Base-by-base conservation (phyloP, 352 stramenopile species). In the Globisporangium irregulare region DNA sequence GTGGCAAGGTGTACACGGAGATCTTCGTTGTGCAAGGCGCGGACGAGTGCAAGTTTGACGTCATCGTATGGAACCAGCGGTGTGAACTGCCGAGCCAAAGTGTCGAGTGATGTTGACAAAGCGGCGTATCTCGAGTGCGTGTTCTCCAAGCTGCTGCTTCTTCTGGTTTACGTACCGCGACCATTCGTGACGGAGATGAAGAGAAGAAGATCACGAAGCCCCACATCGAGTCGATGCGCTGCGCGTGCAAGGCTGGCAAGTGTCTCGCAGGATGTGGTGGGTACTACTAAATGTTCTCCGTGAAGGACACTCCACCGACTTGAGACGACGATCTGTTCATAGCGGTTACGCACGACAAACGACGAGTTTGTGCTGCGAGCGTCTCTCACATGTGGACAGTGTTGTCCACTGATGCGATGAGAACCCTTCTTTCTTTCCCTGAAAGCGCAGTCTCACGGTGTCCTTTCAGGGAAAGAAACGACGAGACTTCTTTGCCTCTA, bases 21-120 rank as follows among this genome's bases (percentile, higher is more conserved):
- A 72, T 78, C 59, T 69, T 69, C 22, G 69, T 74, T 46, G 38
- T 6, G 12, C 20, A 51, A 22, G 50, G n/a, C 9, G 46, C 29
- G 38, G n/a, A 27, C 24, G 46, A 67, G 24, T 51, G n/a, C 22
- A 29, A 68, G 22, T 78, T 78, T 22, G 62, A 78, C 41, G 66
- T 61, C 2, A 8, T 72, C 25, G 62, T 76, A 53, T 78, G 73
- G 73, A 73, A 55, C 41, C 73, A 78, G 32, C 41, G 63, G 32
- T 78, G 53, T 60, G 41, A 34, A 41, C 10, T 75, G 72, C 59
- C 48, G 64, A 29, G n/a, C n/a, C 2, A 59, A 73, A 34, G 41
- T 65, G 15, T 59, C 56, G n/a, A 53, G 65, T 25, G 41, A 68
- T 8, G 25, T 78, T 1, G 69, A 75, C 24, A 51, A 64, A 10